Evolutionary conservation across 1,284 basidiomycete genomes (phyloP).

Genomic region (Microbotryum silenes-acaulis): DNA sequence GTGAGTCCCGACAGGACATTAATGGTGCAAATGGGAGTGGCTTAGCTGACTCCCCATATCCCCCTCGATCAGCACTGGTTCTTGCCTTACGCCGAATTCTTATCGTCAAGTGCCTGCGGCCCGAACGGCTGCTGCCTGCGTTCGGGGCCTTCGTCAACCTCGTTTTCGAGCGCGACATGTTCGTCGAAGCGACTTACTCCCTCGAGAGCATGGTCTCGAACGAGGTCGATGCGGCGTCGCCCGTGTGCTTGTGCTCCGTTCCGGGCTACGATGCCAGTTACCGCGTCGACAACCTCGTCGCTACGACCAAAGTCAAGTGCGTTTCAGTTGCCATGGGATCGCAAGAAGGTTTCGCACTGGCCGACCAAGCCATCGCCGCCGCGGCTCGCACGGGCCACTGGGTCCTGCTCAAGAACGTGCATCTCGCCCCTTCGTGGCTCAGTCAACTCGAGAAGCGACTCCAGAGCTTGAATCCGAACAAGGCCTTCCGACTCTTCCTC

Average conservation of each 20-base stretch:
- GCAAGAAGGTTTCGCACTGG: conserved; percentile 86
- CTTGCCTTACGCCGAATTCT: conserved; percentile 66
- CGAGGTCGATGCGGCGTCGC: conserved; percentile 70
- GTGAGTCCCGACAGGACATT: conserved; percentile 9
- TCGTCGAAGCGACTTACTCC: conserved; percentile 61
- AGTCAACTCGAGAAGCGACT: conserved; percentile 91
- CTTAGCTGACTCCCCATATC: not conserved
- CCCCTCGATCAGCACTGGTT: conserved; percentile 51
- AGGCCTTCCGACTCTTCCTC: conserved; percentile 86
- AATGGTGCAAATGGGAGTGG: no score
- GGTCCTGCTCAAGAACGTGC: conserved; percentile 93
- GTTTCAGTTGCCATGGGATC: conserved; percentile 95
- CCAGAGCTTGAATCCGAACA: conserved; percentile 80
- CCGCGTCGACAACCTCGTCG: conserved; percentile 79
- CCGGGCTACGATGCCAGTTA: conserved; percentile 96
- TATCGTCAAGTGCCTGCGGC: conserved; percentile 79
- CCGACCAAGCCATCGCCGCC: conserved; percentile 84
- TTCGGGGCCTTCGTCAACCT: conserved; percentile 63
- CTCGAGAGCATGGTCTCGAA: conserved; percentile 65
- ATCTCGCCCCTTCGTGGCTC: conserved; percentile 87
- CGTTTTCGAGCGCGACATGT: conserved; percentile 73
- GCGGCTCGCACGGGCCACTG: conserved; percentile 85
- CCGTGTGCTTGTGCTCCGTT: conserved; percentile 83
- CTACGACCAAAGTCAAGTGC: conserved; percentile 57
- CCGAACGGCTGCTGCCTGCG: conserved; percentile 77